Base-by-base conservation (phyloP, 2,329 filamentous ascomycete genomes). In the Elsinoe australis region DNA sequence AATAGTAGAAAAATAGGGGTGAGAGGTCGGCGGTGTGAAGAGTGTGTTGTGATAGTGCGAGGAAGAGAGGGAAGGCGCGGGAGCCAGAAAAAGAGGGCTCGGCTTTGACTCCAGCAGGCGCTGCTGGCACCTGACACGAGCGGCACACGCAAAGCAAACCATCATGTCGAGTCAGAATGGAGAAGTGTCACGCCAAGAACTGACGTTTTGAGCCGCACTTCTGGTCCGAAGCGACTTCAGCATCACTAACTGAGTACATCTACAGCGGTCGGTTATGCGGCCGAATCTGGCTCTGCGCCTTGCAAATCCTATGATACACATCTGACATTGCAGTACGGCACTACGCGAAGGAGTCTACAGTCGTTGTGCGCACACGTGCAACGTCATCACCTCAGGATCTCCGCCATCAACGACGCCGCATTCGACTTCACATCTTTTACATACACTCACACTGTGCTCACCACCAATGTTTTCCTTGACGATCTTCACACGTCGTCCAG, bases 41-140 rank as follows among this genome's bases (percentile, higher is more conserved):
- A 44, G 28, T 17, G 39, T 44, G 39, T 44, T 44, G 28, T 44
- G 24, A 31, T 24, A 32, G 39, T 18, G 24, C 24, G 26, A 31
- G 18, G 21, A 28, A 41, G 36, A 17, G 39, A 32, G 28, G 39
- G 39, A 32, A 44, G 39, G 39, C 39, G 17, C 39, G 28, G 39
- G 39, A 44, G 39, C 39, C 39, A 44, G 39, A 44, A 44, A 44
- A 44, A 44, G 39, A 29, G 39, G 39, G 39, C 21, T 8, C 21
- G 36, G 36, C 3, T 26, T 41, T 41, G 18, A 19, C 36, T 22
- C 18, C 33, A n/a, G 29, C 12, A 12, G 26, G 36, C 36, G 26
- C 39, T 44, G 14, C 21, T 24, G 39, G 39, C 39, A 44, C 39
- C 39, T 44, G 39, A 44, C 39, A 44, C 17, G 26, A 41, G 36